These are phyloP conservation scores for Monilinia vaccinii-corymbosi DNA, from an alignment of 2,329 filamentous ascomycete species.

Conservation along the genomic window DNA sequence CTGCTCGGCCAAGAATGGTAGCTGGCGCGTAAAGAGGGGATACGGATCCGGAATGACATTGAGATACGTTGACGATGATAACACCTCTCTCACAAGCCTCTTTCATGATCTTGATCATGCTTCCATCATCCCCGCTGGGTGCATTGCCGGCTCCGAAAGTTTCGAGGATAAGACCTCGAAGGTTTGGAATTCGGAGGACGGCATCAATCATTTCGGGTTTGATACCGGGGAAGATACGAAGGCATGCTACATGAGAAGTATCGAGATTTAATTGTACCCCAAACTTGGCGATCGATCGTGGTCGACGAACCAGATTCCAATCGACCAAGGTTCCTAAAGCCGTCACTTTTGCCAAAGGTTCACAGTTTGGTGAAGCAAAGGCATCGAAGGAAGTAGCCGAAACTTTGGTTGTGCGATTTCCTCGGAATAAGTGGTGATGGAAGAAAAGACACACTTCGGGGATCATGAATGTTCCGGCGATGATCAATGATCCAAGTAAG, in stretches of 20 bases:
- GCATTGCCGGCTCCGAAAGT: slow-evolving; percentile 67
- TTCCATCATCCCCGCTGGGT: slow-evolving; percentile 49
- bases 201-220: slow-evolving; percentile 62
- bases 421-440: slow-evolving; percentile 60
- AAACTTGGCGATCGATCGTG: slow-evolving; percentile 49
- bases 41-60: slow-evolving; percentile 48
- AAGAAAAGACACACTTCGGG: slow-evolving; percentile 69
- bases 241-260: slow-evolving; percentile 60
- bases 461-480: slow-evolving; percentile 66
- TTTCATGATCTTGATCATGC: slow-evolving; percentile 53
- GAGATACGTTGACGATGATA: slow-evolving; percentile 64
- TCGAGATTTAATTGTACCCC: slow-evolving; percentile 50
- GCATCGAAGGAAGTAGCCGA: slow-evolving; percentile 60
- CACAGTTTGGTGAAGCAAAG: slow-evolving; percentile 58
- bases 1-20: slow-evolving; percentile 53
- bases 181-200: slow-evolving; percentile 50
- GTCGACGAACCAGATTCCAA: slow-evolving; percentile 53
- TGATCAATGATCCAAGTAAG: slow-evolving; percentile 58
- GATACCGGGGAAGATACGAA: slow-evolving; percentile 65
- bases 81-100: slow-evolving; percentile 57
- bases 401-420: slow-evolving; percentile 60
- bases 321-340: slow-evolving; percentile 54
- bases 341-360: slow-evolving; percentile 51
- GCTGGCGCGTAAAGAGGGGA: slow-evolving; percentile 49
- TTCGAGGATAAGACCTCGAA: slow-evolving; percentile 60